These are phyloP conservation scores for Tetrahymena thermophila DNA, from an alignment of 73 alveolate genomes.

Conservation along the genomic window DNA sequence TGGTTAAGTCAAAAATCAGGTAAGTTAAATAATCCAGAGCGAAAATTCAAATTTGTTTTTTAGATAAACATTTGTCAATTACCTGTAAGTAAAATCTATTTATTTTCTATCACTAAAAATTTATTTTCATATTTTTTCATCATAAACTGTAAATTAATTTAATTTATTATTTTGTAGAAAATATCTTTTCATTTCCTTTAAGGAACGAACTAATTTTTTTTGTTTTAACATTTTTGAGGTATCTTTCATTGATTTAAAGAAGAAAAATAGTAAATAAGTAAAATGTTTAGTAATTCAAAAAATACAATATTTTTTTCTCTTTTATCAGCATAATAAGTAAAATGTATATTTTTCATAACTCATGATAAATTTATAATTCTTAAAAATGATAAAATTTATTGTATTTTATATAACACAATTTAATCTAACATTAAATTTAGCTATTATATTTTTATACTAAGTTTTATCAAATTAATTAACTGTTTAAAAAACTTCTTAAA, in stretches of 20 bases:
- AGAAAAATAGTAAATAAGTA: no score
- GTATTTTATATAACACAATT: not conserved
- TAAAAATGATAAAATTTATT: not conserved
- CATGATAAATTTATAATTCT: not conserved
- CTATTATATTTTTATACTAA: not conserved
- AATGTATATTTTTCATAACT: no score
- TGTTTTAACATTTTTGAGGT: not conserved
- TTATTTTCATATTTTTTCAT: not conserved
- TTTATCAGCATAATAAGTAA: not conserved
- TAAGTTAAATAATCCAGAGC: not conserved
- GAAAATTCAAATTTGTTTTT: not conserved
- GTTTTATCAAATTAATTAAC: no score
- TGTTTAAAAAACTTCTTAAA: no score
- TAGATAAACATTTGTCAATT: not conserved
- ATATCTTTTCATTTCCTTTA: not conserved
- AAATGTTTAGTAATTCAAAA: not conserved
- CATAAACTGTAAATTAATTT: not conserved
- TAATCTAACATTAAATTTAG: not conserved
- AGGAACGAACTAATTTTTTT: not conserved
- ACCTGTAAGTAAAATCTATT: not conserved
- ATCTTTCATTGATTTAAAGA: not conserved
- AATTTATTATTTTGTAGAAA: not conserved
- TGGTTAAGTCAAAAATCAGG: not conserved
- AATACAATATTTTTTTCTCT: no score
- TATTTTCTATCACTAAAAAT: not conserved